Base-by-base conservation (phyloP, 2,329 filamentous ascomycete species). In the Diplodia intermedia region DNA sequence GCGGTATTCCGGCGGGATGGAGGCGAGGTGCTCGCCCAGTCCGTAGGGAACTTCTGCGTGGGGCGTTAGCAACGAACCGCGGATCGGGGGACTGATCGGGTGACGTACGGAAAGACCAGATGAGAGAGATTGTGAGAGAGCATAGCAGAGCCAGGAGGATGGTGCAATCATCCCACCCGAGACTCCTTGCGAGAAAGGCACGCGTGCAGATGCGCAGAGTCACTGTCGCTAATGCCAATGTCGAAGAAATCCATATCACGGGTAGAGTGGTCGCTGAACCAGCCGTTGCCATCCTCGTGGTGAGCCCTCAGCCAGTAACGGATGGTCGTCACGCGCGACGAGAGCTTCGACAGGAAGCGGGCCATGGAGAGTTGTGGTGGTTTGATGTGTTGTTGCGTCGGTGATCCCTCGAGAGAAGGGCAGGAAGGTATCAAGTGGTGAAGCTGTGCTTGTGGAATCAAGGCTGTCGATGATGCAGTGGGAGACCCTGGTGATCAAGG, bases 141-240 rank as follows among this genome's bases (percentile, higher is more conserved):
- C 36, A 40, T 15, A 61, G 14, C n/a, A 60, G 20, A 31, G 65
- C 65, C 55, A 67, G 26, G 43, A 67, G 14, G 4, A 67, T 52
- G 47, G 54, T 31, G 54, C 52, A 33, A 61, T 67, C 65, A 53
- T 67, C 65, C 65, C 43, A 60, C 29, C 65, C 54, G 54, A 67
- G 47, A 36, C 55, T 60, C 43, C 65, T 55, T 56, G 60, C 65
- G 33, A 67, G 33, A 26, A 47, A 53, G 3, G 47, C 50, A 9
- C 65, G 54, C 8, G 65, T 67, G 43, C 60, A 61, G 26, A 67
- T 38, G 15, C 65, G 65, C 33, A 61, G 40, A 12, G 31, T 52
- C 40, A 67, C 55, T 7, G 18, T 40, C 23, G 55, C 65, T 15
- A 50, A 53, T 14, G 65, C 54, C 47, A 67, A 33, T 56, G 26